Evolutionary conservation across 2,329 filamentous ascomycete species (phyloP), one percentile per base, ranked within the genome.

Genomic region (Aspergillus uvarum): DNA sequence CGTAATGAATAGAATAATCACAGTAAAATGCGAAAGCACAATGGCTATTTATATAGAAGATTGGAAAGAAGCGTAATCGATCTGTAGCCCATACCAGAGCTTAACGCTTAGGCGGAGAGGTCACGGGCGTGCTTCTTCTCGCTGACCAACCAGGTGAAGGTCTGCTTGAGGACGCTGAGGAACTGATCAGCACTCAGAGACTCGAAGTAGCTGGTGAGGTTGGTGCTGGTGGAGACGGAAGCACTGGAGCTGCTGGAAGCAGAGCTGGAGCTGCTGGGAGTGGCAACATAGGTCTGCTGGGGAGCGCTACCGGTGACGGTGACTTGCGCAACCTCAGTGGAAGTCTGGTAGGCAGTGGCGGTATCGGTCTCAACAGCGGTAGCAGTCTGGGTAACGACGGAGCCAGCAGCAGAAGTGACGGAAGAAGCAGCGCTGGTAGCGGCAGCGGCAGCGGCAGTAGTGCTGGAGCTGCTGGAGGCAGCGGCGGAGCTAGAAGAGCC

Each of bases 111-210:
- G 22, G 62, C 58, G 51, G 67, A 61, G 51, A 71, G 57, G 53
- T 68, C 67, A 61, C 72, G 72, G 22, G 72, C 67, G 63, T 74
- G 72, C 61, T 67, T 66, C 67, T 72, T 70, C 55, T 73, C 67
- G 21, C 66, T 69, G 62, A 72, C 67, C 52, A 74, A 63, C 72
- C 72, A 74, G 59, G 67, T 68, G 50, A 72, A 49, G 31, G 72
- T 74, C 58, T 71, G 58, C 54, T 67, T 69, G 54, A 74, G 59
- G 19, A 69, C 44, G 57, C 54, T 67, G 60, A 74, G 64, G 61
- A 73, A 67, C 64, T 74, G 63, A 3, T 71, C 68, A 26, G 72
- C 67, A 54, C 64, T 71, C 58, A 74, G 62, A 49, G 71, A 71
- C 66, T 63, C 67, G 58, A 74, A 71, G 64, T 72, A 74, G 12